These are phyloP conservation scores for Lepidium africanum DNA, from an alignment of 345 rosid genomes.

Conservation along the genomic window DNA sequence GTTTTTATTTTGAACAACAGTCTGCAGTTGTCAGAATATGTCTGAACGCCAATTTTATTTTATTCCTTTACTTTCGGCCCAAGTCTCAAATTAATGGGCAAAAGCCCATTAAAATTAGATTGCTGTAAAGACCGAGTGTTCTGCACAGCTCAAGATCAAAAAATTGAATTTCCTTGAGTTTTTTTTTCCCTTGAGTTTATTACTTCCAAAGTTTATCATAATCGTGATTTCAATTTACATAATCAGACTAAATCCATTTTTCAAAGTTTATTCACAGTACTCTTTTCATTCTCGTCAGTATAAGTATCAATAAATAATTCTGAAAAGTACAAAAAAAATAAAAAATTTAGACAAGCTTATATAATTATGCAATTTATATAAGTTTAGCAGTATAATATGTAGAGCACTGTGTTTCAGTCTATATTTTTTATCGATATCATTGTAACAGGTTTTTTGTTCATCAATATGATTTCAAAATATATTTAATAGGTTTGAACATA, in stretches of 20 bases:
- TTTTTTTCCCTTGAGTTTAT: too few species aligned
- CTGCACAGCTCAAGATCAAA: neutral
- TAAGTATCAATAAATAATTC: too few species aligned
- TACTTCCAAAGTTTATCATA: too few species aligned
- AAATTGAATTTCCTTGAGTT: too few species aligned
- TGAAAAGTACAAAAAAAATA: too few species aligned
- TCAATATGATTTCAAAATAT: neutral
- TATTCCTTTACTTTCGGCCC: neutral
- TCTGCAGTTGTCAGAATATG: neutral
- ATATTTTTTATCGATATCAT: neutral
- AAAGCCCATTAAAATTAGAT: neutral
- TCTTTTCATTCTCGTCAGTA: too few species aligned
- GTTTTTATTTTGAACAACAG: neutral
- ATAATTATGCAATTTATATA: too few species aligned
- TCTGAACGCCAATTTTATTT: neutral
- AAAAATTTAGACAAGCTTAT: too few species aligned
- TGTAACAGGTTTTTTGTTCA: neutral
- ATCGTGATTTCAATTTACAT: too few species aligned
- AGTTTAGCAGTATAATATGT: too few species aligned
- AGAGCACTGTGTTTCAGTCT: neutral
- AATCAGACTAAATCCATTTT: too few species aligned
- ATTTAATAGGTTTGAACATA: neutral
- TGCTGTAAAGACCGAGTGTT: neutral
- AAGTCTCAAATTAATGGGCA: neutral
- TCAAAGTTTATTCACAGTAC: too few species aligned